Base-by-base conservation (phyloP, 306 rosid genomes). In the Gleditsia sinensis region DNA sequence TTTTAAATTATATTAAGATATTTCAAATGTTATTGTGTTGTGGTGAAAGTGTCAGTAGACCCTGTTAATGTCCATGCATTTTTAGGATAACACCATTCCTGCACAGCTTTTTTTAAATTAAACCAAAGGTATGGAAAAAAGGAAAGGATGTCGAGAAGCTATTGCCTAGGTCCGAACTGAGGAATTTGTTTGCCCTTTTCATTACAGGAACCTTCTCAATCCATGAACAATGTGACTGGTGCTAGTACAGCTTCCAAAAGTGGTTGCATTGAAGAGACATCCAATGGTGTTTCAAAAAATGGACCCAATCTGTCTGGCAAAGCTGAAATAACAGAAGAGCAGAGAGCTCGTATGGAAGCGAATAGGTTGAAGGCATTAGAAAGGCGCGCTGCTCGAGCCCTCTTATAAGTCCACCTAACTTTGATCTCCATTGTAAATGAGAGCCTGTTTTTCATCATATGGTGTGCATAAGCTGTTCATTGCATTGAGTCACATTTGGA, bases 361-460 rank as follows among this genome's bases (percentile, higher is more conserved):
- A 94, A 80, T 83, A 88, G 93, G 86, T 83, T 94, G 77, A 91
- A 88, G 90, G 99, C 99, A 42, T 71, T 88, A 9, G 89, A 94
- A 82, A 90, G 84, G 83, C 95, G 95, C 28, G 87, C 91, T 24
- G 91, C 94, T 40, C 79, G 86, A 74, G 85, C 83, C 20, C 63
- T 6, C 21, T 7, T 19, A 28, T 57, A n/a, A n/a, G 57, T 76
- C 71, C 42, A 56, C 71, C 56, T 86, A 66, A 86, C 62, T 46
- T 6, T 7, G 17, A 46, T 74, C n/a, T 61, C 25, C 30, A 6
- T 55, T 74, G 61, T 78, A 69, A 68, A 54, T 62, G 43, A 33
- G 25, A 61, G 28, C 61, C 2, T n/a, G 19, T 2, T 48, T 45
- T 36, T n/a, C n/a, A 11, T 28, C 27, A 56, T 11, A 6, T 28